Conservation (phyloP, 2,329 filamentous ascomycete genomes). For the Fusarium nurragi region DNA sequence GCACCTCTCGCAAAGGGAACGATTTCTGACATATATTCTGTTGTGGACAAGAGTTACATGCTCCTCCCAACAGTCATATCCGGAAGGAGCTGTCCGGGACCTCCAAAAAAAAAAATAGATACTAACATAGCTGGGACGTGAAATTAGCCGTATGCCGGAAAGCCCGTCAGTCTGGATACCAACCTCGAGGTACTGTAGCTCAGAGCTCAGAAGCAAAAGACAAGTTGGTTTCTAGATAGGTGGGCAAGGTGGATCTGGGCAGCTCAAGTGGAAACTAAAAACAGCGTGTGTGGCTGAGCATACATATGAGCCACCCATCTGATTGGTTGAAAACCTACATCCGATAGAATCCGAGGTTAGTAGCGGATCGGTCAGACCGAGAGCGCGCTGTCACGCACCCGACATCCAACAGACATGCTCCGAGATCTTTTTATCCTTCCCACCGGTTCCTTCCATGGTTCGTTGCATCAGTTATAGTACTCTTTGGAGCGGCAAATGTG, state of each 20-base stretch:
- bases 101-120: background rate
- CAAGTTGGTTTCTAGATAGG: constrained; percentile 12
- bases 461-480: background rate
- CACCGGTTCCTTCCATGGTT: constrained; percentile 12
- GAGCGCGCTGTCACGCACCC: constrained; percentile 20
- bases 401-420: constrained; percentile 5
- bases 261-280: constrained; percentile 17
- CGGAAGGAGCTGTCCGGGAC: constrained; percentile 13
- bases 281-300: constrained; percentile 32
- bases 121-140: background rate
- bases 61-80: background rate
- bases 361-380: constrained; percentile 41
- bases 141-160: constrained; percentile 17
- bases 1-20: background rate
- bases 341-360: constrained; percentile 30
- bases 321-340: constrained; percentile 27
- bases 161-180: constrained; percentile 9
- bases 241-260: constrained; percentile 36
- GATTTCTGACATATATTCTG: background rate
- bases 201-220: constrained; percentile 14
- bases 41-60: background rate
- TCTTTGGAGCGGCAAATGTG: constrained; percentile 10
- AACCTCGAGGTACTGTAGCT: constrained; percentile 2
- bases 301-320: constrained; percentile 12
- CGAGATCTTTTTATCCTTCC: constrained; percentile 18